Base-by-base conservation (phyloP, 768 basidiomycete genomes). In the Sutorius australiensis region DNA sequence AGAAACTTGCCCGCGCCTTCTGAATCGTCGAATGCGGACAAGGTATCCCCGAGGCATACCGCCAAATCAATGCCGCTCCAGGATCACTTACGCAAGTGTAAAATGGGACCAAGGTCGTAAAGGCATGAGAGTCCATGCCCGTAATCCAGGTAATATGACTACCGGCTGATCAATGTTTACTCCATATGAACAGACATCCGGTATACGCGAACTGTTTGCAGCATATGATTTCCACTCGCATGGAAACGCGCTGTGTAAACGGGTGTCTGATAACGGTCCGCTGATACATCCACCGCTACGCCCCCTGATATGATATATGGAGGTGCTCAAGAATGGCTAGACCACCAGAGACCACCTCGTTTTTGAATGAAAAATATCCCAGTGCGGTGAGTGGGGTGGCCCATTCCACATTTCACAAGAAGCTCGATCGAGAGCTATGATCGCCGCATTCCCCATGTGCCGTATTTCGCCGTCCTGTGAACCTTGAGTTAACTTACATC, bases 281-380 rank as follows among this genome's bases (percentile, higher is more conserved):
- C 34, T 41, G 39, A 61, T 54, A 33, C 48, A 36, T 38, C 16
- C 45, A 49, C 43, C 32, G 51, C 50, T 40, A 30, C 53, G 41
- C 49, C 54, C 49, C 36, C 42, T 46, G 48, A 64, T 56, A 58
- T 51, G 52, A 54, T 52, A 60, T 52, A 52, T 55, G 40, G 50
- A 30, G 33, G 24, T n/a, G n/a, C 28, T 43, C 47, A n/a, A 33
- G 50, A 32, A 45, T 43, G 50, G 50, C 45, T 16, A 62, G 53
- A 46, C 36, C 42, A 48, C 46, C 57, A 42, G 16, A 62, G 53
- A 46, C 36, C 42, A 48, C 46, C 57, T 57, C 50, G 7, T 51
- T 56, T 60, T 43, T 31, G 56, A 66, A 63, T 63, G 61, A 67
- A 60, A 65, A 56, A 67, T 58, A 49, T 34, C 60, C 65, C 41